These are phyloP conservation scores for Torulaspora maleeae DNA, from an alignment of 805 yeast species.

Conservation along the genomic window DNA sequence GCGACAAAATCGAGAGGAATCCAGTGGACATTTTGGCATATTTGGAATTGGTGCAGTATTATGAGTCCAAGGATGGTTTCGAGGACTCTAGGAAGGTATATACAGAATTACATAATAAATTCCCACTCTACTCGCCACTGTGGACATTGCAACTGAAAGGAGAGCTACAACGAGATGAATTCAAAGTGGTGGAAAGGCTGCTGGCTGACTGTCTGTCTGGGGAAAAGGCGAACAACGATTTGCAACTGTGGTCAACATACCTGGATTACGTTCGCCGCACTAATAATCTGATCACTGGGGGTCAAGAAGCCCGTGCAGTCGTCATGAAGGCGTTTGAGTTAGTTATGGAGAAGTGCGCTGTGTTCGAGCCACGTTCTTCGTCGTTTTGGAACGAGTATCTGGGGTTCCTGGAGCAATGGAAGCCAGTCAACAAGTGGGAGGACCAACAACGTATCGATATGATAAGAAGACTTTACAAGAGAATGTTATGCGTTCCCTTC, in stretches of 20 bases:
- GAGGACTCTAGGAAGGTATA: constrained; percentile 56
- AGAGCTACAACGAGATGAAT: constrained; percentile 61
- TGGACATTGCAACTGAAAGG: constrained; percentile 72
- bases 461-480: constrained; percentile 66
- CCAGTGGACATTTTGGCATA: constrained; percentile 55
- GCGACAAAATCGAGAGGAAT: constrained; percentile 48
- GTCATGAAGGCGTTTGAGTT: constrained; percentile 80
- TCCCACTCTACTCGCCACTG: constrained; percentile 63
- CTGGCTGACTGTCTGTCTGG: constrained; percentile 59
- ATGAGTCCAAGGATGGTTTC: constrained; percentile 50
- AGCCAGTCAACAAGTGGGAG: constrained; percentile 77
- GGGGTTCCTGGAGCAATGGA: constrained; percentile 73
- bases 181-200: constrained; percentile 57
- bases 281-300: constrained; percentile 68
- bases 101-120: constrained; percentile 55
- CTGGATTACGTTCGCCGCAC: constrained; percentile 68
- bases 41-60: constrained; percentile 48
- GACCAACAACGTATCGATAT: constrained; percentile 74
- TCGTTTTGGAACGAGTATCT: constrained; percentile 78
- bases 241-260: constrained; percentile 72
- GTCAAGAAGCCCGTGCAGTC: constrained; percentile 68
- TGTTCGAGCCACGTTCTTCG: constrained; percentile 62
- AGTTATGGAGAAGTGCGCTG: constrained; percentile 72
- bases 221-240: constrained; percentile 42
- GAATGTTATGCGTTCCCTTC: constrained; percentile 70